Percentiles rank a stretch among this genome's conserved stretches.
Conservation (phyloP, 2,329 filamentous ascomycete genomes). For the Aspergillus neotritici region DNA sequence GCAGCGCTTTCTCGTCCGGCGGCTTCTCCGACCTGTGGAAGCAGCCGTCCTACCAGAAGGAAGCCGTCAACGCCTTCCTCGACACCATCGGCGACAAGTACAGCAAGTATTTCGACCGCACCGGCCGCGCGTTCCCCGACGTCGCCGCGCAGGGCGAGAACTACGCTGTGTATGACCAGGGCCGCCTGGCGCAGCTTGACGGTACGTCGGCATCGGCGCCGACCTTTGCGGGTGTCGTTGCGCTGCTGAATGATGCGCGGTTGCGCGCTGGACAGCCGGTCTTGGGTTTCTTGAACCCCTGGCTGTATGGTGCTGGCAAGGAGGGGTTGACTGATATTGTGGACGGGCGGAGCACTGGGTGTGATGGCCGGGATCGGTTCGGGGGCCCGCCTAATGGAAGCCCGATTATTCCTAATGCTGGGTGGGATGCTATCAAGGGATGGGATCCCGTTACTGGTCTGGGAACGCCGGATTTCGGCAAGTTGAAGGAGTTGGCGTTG, state of each 20-base stretch:
- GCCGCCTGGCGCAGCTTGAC: slow-evolving; percentile 23
- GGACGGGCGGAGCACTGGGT: slow-evolving; percentile 44
- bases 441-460: slow-evolving; percentile 50
- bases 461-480: slow-evolving; percentile 31
- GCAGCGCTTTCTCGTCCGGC: slow-evolving; percentile 37
- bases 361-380: slow-evolving; percentile 40
- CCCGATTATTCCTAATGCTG: slow-evolving; percentile 41
- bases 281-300: slow-evolving; percentile 57
- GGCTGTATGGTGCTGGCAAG: slow-evolving; percentile 47
- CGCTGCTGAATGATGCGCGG: slow-evolving; percentile 58
- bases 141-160: slow-evolving; percentile 34
- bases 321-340: slow-evolving; percentile 46
- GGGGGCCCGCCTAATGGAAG: slow-evolving; percentile 34
- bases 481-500: slow-evolving; percentile 12
- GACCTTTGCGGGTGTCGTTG: slow-evolving; percentile 53
- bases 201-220: slow-evolving; percentile 52
- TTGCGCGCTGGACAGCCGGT: slow-evolving; percentile 45
- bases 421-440: slow-evolving; percentile 47
- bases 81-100: slow-evolving; percentile 20
- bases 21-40: slow-evolving; percentile 39
- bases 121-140: slow-evolving; percentile 38
- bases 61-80: slow-evolving; percentile 34
- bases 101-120: slow-evolving; percentile 27
- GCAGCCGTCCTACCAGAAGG: slow-evolving; percentile 29
- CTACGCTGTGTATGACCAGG: slow-evolving; percentile 30